These are phyloP conservation scores for Psilocybe tampanensis DNA, from an alignment of 768 basidiomycete genomes.

Conservation along the genomic window DNA sequence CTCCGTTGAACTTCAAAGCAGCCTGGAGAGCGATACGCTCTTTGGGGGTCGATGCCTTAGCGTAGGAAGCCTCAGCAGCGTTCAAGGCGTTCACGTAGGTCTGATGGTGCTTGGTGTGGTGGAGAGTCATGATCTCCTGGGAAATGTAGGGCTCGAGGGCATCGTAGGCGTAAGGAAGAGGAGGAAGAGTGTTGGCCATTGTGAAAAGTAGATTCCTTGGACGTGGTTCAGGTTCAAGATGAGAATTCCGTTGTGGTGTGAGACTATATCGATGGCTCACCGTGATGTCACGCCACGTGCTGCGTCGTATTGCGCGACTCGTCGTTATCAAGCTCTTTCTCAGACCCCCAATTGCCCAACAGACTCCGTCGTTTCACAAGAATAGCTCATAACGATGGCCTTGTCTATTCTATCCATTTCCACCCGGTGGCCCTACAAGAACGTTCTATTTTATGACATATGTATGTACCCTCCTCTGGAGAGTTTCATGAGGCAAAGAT, in stretches of 20 bases:
- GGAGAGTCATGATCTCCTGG: constrained; percentile 89
- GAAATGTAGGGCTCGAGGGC: constrained; percentile 95
- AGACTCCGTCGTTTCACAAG: too few species aligned
- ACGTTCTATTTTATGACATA: too few species aligned
- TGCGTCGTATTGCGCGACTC: neutral
- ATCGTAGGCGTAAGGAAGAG: constrained; percentile 79
- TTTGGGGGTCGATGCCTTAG: constrained; percentile 67
- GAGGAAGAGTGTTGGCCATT: constrained; percentile 64
- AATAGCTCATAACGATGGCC: too few species aligned
- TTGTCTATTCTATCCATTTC: too few species aligned
- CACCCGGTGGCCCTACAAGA: too few species aligned
- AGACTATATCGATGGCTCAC: constrained; percentile 11
- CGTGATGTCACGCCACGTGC: constrained; percentile 19
- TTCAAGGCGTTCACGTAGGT: constrained; percentile 93
- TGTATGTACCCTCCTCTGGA: too few species aligned
- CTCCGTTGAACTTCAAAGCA: constrained; percentile 95
- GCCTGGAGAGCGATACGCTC: constrained; percentile 87
- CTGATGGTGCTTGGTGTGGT: constrained; percentile 96
- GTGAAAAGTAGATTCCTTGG: neutral
- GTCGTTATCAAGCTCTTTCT: neutral
- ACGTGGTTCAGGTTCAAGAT: constrained; percentile 4
- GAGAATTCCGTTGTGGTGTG: neutral
- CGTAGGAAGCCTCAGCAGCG: constrained; percentile 80
- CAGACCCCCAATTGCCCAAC: too few species aligned
- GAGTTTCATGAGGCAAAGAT: too few species aligned